Base-by-base conservation (phyloP, 371 early-diverging fungal species). In the Syncephalastrum racemosum region DNA sequence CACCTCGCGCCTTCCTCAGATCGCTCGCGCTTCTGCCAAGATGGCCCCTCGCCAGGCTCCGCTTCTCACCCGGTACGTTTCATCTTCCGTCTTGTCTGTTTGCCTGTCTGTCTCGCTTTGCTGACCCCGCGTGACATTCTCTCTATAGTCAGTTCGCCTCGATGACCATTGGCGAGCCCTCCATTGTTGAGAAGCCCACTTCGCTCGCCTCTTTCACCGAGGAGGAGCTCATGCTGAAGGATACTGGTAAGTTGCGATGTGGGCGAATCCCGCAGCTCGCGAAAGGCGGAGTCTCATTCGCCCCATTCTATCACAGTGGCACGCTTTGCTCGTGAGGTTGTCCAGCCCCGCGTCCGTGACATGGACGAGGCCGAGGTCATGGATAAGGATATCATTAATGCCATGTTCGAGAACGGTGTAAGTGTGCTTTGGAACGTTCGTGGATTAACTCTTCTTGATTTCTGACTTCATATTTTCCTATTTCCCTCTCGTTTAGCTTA, bases 331-430 rank as follows among this genome's bases (percentile, higher is more conserved):
- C 80, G 84, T 60, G 90, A 93, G 44, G 76, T 81, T 42, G 82
- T 98, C 53, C 77, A 81, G 54, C 98, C 98, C 53, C 84, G 84
- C 60, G 97, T 97, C 18, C 63, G 71, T 23, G 78, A 89, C 60
- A 98, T 98, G 99, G 99, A 98, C 72, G 97, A 98, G 68, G 76
- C 75, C 20, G 97, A 96, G 66, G 54, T 74, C 50, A 71, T 96
- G 75, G 95, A 96, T 73, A 81, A 83, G 57, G 66, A 67, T 19
- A 79, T 98, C 46, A 79, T 97, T 63, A 82, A 91, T 63, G 91
- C 91, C 4, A 80, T 96, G 61, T 95, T 95, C 62, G 92, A 97
- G 54, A 85, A 89, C 61, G 95, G 95, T 46, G 91, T 90, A 79
- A 62, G 85, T 81, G 23, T 22, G 40, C 14, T n/a, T 12, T 48